A percentile compares a stretch with the other conserved stretches of the same genome.
Evolutionary conservation across 345 rosid species (phyloP).

Genomic region (Eucalyptus melliodora): DNA sequence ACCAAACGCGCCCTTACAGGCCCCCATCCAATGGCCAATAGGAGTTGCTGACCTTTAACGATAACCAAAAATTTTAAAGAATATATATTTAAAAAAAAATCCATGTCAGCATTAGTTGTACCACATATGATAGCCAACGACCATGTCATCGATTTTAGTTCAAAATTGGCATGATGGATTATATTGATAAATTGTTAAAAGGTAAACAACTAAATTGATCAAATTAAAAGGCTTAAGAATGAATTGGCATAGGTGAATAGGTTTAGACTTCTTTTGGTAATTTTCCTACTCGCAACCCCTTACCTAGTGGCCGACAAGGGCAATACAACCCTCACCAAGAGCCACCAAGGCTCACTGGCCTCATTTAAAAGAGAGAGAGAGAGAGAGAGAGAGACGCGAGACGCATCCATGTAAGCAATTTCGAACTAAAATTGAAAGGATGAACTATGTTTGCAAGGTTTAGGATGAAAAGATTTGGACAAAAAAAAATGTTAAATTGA

Average conservation of each 20-base stretch:
- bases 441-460: too few relatives aligned
- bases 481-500: neutral
- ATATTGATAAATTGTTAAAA: too few relatives aligned
- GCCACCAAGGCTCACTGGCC: neutral
- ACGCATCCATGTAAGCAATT: too few relatives aligned
- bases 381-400: too few relatives aligned
- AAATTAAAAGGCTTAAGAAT: too few relatives aligned
- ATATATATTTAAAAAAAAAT: too few relatives aligned
- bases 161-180: neutral
- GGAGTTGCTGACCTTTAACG: neutral
- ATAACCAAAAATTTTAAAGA: too few relatives aligned
- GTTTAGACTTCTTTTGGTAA: neutral
- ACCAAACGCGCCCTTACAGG: too few relatives aligned
- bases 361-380: neutral
- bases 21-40: neutral
- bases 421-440: too few relatives aligned
- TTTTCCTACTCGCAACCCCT: neutral
- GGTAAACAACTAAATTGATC: neutral
- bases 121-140: neutral
- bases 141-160: neutral
- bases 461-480: neutral
- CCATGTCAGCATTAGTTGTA: rapidly evolving
- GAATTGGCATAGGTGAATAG: neutral
- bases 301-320: neutral
- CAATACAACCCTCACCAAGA: neutral